Evolutionary conservation across 129 eudicot genomes (phyloP).

Genomic region (Tanacetum coccineum): DNA sequence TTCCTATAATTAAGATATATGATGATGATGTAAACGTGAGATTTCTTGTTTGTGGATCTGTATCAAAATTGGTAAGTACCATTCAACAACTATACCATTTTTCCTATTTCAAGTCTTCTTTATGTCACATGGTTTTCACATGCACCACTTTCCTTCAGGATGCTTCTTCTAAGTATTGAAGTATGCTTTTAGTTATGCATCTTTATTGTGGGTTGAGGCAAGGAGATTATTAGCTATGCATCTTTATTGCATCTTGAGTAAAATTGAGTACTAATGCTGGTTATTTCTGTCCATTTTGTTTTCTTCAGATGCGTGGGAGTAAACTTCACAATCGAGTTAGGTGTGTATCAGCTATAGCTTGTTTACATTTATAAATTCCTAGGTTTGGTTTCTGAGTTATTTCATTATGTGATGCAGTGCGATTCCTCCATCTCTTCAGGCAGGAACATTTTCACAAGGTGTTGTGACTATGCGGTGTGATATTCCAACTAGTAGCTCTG

Average conservation of each 20-base stretch:
- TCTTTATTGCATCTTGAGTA: not conserved
- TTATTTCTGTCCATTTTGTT: too few species aligned
- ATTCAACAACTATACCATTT: slow-evolving; percentile 8
- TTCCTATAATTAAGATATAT: slow-evolving; percentile 86
- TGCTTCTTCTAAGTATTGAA: slow-evolving; percentile 71
- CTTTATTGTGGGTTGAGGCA: too few species aligned
- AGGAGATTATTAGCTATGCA: too few species aligned
- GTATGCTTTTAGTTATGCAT: slow-evolving; percentile 30
- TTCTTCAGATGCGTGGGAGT: too few species aligned
- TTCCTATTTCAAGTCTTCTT: not conserved
- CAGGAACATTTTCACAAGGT: slow-evolving; percentile 90
- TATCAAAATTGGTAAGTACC: slow-evolving; percentile 52
- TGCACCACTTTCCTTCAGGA: slow-evolving; percentile 48
- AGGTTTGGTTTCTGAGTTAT: not conserved
- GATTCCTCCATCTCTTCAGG: slow-evolving; percentile 97
- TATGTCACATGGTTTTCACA: slow-evolving; percentile 23
- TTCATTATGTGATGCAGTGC: slow-evolving; percentile 57
- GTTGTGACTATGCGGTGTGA: slow-evolving; percentile 99
- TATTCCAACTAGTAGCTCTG: slow-evolving; percentile 72
- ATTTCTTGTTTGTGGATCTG: slow-evolving; percentile 78
- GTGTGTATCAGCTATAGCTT: slow-evolving; percentile 36
- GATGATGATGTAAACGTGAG: slow-evolving; percentile 76
- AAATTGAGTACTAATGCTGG: too few species aligned
- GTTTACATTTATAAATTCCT: not conserved
- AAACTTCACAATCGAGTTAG: slow-evolving; percentile 92